Conservation (phyloP, 495 filamentous ascomycete genomes). For the Gamarada debralockiae region DNA sequence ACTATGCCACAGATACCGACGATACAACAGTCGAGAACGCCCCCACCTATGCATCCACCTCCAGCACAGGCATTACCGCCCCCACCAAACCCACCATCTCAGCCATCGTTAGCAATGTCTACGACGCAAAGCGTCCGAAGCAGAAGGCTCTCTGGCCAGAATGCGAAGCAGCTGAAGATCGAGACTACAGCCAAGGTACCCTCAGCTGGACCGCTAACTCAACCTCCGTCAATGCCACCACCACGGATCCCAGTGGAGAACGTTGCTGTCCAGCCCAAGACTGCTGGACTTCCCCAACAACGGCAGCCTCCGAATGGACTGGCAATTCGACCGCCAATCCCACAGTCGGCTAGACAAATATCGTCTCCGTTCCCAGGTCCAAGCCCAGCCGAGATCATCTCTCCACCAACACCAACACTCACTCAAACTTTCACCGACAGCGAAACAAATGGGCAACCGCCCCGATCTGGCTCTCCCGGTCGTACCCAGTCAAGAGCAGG, state of each 20-base stretch:
- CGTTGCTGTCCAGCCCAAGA: slow-evolving; percentile 25
- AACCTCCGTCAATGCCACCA: slow-evolving; percentile 30
- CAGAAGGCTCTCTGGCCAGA: slow-evolving; percentile 76
- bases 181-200: slow-evolving; percentile 57
- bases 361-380: slow-evolving; percentile 18
- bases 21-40: slow-evolving; percentile 11
- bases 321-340: slow-evolving; percentile 12
- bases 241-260: slow-evolving; percentile 18
- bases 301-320: neutral
- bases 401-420: slow-evolving; percentile 31
- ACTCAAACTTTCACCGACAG: slow-evolving; percentile 40
- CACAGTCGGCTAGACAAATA: slow-evolving; percentile 18
- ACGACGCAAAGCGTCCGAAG: slow-evolving; percentile 62
- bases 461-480: slow-evolving; percentile 33
- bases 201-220: slow-evolving; percentile 21
- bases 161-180: slow-evolving; percentile 80
- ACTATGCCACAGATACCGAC: slow-evolving; percentile 23
- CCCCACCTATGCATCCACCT: slow-evolving; percentile 34
- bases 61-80: slow-evolving; percentile 39
- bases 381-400: slow-evolving; percentile 19
- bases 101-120: slow-evolving; percentile 23
- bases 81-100: slow-evolving; percentile 28
- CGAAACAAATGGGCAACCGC: slow-evolving; percentile 33
- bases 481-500: slow-evolving; percentile 34
- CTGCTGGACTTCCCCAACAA: slow-evolving; percentile 17